Evolutionary conservation across 352 stramenopile genomes (phyloP), one percentile per base, ranked within the genome.

Genomic region (Globisporangium nagaii): DNA sequence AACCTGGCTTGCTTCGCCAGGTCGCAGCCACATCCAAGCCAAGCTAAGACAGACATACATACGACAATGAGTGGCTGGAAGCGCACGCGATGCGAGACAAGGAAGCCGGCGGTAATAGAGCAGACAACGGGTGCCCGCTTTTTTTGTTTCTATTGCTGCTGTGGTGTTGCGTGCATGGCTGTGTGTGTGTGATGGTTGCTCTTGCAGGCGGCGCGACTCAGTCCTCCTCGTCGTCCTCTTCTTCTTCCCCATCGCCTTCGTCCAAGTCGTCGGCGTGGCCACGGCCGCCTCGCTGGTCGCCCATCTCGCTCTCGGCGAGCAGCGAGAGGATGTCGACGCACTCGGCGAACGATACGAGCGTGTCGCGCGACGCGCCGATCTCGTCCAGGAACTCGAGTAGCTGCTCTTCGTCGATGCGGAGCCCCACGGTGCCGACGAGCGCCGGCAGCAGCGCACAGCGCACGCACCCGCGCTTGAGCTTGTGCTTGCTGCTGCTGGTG

Each of bases 271-370:
- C 65, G 11, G 30, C 35, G 7, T 39, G 11, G 19, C 22, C 9
- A 9, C 35, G 8, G 0, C 30, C 31, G 13, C 24, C 34, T 19
- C 22, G 11, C 3, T 62, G 28, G 5, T 47, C 41, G 44, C 50
- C 60, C 15, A 67, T 57, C 11, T 71, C 61, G 22, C 61, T 84
- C 61, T 87, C 78, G n/a, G 75, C 73, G 13, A 93, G 67, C 41
- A 93, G 56, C 30, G 81, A 89, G 35, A 94, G 51, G 40, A 96
- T 92, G 58, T 96, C 86, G 28, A 91, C 80, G 60, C 86, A 92
- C 63, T 96, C 86, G 30, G 79, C 78, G 52, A 96, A 88, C 27
- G 79, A 86, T 34, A 95, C 84, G 25, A 75, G 65, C 15, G 86
- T 91, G 49, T 85, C 72, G 3, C 56, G 36, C 2, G 70, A 65